Conservation (phyloP, 139 green algal species). For the Chlorella sorokiniana region DNA sequence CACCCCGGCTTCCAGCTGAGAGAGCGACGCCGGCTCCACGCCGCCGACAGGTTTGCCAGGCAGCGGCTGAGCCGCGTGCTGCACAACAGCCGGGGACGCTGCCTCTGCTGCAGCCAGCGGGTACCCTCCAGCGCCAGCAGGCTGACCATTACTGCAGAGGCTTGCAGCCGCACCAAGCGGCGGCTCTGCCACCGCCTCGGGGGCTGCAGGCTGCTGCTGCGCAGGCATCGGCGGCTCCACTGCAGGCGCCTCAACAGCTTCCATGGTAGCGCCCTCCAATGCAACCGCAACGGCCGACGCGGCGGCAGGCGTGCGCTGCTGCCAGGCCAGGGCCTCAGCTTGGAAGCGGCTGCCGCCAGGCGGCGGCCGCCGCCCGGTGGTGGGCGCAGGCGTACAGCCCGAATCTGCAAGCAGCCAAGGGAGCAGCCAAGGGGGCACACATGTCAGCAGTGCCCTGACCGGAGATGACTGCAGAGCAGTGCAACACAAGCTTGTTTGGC, state of each 20-base stretch:
- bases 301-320: neutral
- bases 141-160: too few relatives aligned
- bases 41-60: too few relatives aligned
- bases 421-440: neutral
- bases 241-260: neutral
- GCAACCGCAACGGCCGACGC: neutral
- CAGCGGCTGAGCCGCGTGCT: too few relatives aligned
- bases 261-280: neutral
- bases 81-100: neutral
- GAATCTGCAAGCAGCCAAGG: neutral
- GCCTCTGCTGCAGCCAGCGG: neutral
- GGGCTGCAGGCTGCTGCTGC: neutral
- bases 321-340: neutral
- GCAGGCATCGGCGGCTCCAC: too few relatives aligned
- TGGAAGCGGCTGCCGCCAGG: slow-evolving; percentile 13
- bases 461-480: neutral
- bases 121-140: neutral
- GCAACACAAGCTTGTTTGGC: too few relatives aligned
- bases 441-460: neutral
- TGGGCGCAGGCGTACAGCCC: neutral
- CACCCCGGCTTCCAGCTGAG: neutral
- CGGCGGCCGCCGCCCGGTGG: neutral
- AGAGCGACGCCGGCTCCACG: neutral
- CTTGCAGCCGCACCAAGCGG: too few relatives aligned
- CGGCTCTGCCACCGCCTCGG: too few relatives aligned